Conservation (phyloP, 106 monocot genomes). For the Cymbidium sinense region DNA sequence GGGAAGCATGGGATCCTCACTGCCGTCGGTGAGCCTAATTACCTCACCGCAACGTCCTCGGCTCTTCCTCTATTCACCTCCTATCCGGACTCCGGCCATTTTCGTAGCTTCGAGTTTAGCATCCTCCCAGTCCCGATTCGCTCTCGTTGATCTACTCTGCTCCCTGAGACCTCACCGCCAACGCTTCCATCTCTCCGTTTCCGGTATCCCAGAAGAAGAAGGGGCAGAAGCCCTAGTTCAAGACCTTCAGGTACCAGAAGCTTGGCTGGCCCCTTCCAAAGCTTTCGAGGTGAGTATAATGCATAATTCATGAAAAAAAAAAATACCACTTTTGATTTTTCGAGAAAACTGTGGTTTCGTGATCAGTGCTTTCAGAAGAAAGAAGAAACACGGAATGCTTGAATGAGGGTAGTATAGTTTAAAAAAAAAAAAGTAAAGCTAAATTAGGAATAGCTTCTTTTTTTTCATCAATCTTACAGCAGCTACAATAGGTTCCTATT, state of each 20-base stretch:
- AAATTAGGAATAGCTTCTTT: no score
- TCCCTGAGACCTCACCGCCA: neutral
- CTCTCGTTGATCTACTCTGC: neutral
- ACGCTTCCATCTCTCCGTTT: neutral
- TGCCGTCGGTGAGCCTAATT: neutral
- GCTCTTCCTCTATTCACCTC: neutral
- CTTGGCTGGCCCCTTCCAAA: slow-evolving; percentile 3
- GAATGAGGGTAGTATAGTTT: no score
- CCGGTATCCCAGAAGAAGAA: neutral
- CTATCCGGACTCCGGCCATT: neutral
- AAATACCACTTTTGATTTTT: no score
- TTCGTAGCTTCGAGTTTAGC: neutral
- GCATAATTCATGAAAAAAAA: no score
- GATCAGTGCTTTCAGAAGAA: no score
- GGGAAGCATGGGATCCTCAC: neutral
- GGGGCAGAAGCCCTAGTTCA: neutral
- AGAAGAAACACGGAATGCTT: no score
- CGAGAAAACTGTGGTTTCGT: no score
- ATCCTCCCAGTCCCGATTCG: neutral
- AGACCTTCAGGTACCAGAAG: slow-evolving; percentile 2
- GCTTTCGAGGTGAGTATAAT: neutral
- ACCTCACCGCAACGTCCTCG: neutral
- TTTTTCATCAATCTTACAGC: no score
- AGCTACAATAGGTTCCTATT: no score
- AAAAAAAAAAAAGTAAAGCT: no score